These are phyloP conservation scores for Gossypium australe DNA, from an alignment of 345 rosid species.

Conservation along the genomic window DNA sequence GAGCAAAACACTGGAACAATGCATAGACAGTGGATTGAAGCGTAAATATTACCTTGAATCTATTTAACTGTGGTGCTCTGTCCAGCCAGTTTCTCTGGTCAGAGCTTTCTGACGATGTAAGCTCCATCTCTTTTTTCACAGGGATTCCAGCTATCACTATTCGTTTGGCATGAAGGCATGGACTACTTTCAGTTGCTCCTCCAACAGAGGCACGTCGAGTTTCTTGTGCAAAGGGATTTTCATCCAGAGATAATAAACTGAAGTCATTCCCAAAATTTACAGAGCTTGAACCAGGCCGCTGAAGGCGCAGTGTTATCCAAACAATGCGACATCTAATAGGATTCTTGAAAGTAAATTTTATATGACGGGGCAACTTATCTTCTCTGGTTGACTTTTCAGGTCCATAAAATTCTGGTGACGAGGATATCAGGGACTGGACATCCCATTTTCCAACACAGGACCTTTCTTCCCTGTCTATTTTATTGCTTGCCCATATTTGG, in stretches of 20 bases:
- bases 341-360: conserved; percentile 67
- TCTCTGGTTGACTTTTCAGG: conserved; percentile 50
- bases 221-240: conserved; percentile 77
- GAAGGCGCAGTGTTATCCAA: conserved; percentile 77
- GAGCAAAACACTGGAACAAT: neutral
- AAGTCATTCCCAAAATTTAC: conserved; percentile 63
- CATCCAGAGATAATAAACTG: conserved; percentile 71
- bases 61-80: conserved; percentile 64
- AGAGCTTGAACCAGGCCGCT: conserved; percentile 78
- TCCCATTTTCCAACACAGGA: conserved; percentile 91
- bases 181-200: conserved; percentile 58
- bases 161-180: conserved; percentile 86
- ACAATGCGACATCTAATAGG: conserved; percentile 80
- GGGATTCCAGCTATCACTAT: conserved; percentile 66
- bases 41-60: conserved; percentile 67
- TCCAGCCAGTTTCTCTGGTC: conserved; percentile 73
- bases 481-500: conserved; percentile 93
- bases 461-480: conserved; percentile 75
- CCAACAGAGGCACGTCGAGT: conserved; percentile 78
- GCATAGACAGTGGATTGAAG: neutral
- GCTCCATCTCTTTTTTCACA: conserved; percentile 37
- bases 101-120: conserved; percentile 35
- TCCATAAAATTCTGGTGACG: conserved; percentile 70
- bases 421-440: conserved; percentile 57
- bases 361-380: conserved; percentile 69